Evolutionary conservation across 2,329 filamentous ascomycete species (phyloP).

Genomic region (Exophiala dermatitidis): DNA sequence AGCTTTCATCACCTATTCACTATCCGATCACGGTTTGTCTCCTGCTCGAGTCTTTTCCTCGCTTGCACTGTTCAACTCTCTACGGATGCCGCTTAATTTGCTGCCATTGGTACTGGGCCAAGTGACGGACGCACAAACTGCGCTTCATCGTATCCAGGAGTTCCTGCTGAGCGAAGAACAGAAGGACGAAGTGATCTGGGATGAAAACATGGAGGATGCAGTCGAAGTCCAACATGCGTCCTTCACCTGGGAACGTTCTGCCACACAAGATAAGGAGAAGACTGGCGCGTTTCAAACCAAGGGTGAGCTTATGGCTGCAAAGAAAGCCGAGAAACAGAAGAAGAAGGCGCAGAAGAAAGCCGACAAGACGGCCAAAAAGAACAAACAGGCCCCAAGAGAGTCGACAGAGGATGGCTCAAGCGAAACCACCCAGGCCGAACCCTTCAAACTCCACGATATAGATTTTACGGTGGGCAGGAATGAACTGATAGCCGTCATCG

Average conservation of each 20-base stretch:
- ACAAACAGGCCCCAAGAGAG: slow-evolving; percentile 28
- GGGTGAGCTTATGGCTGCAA: slow-evolving; percentile 34
- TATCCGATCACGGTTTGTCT: slow-evolving; percentile 59
- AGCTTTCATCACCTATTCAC: slow-evolving; percentile 72
- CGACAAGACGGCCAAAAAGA: slow-evolving; percentile 28
- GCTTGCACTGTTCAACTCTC: slow-evolving; percentile 82
- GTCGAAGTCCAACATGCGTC: slow-evolving; percentile 64
- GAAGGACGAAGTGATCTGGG: slow-evolving; percentile 59
- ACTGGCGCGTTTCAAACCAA: slow-evolving; percentile 24
- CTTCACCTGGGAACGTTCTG: slow-evolving; percentile 76
- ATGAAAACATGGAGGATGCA: slow-evolving; percentile 46
- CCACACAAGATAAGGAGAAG: slow-evolving; percentile 28
- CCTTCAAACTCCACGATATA: slow-evolving; percentile 38
- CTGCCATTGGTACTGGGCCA: slow-evolving; percentile 83
- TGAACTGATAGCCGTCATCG: slow-evolving; percentile 66
- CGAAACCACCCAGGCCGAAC: slow-evolving; percentile 29
- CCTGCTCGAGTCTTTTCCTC: slow-evolving; percentile 82
- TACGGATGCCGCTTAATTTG: slow-evolving; percentile 83
- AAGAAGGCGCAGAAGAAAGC: slow-evolving; percentile 36
- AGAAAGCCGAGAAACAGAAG: slow-evolving; percentile 43
- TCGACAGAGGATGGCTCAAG: slow-evolving; percentile 25
- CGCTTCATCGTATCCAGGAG: slow-evolving; percentile 75
- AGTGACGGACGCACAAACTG: slow-evolving; percentile 81
- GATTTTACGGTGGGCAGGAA: slow-evolving; percentile 40
- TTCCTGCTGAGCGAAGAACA: slow-evolving; percentile 82